Base-by-base conservation (phyloP, 306 rosid genomes). In the Acacia melanoxylon region DNA sequence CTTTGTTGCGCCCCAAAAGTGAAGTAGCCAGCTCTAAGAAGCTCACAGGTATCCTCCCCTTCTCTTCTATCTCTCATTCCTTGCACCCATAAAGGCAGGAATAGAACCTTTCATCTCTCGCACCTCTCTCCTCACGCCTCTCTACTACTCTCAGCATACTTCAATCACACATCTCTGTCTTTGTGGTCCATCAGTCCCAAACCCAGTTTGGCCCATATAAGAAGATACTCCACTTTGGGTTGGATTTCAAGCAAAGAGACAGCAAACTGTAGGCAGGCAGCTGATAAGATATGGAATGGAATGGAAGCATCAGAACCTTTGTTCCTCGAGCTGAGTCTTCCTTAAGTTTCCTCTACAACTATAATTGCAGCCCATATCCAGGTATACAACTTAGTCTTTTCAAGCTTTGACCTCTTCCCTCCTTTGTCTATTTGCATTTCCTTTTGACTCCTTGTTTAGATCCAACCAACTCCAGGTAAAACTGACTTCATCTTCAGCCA, bases 271-370 rank as follows among this genome's bases (percentile, higher is more conserved):
- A 46, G 15, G 82, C 78, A 86, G 71, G 44, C 66, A 52, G 77
- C 62, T 56, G 62, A 80, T 37, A 37, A 37, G 41, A 37, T 41
- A 94, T 95, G 99, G 99, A 93, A 75, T 91, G 95, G 97, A 90
- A 89, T 86, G 87, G 89, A 66, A 88, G 84, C 85, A 84, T 88
- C 68, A 89, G 89, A 82, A 87, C 86, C 78, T 90, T 88, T 85
- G 87, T 82, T 86, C 89, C 95, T 85, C 87, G 70, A 45, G 81
- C 91, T 37, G 95, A 90, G 17, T 86, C 92, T 80, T 91, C 97
- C 76, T 86, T 89, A 61, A 89, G 89, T 85, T 90, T 95, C 81
- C 93, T 90, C 87, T 87, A 79, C 97, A 88, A 89, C 93, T 85
- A 80, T 71, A 89, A 77, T 89, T 90, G 85, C 72, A 92, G 77